These are phyloP conservation scores for Claviceps cyperi DNA, from an alignment of 2,329 filamentous ascomycete genomes.

Conservation along the genomic window DNA sequence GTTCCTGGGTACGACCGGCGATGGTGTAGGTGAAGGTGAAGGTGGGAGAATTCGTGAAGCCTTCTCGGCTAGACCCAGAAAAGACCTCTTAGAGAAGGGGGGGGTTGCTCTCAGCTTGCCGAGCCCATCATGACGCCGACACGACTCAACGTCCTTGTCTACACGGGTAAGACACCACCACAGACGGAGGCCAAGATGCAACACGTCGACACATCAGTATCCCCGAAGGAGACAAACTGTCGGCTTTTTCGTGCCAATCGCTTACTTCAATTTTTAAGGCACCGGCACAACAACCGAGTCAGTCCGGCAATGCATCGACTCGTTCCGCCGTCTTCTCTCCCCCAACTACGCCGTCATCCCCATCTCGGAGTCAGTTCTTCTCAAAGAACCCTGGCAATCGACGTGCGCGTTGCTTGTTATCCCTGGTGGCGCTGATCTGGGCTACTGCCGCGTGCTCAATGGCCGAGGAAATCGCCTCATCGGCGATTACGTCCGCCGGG, in stretches of 20 bases:
- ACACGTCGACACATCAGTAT: too few relatives aligned
- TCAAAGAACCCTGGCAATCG: slow-evolving; percentile 82
- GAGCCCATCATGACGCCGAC: slow-evolving; percentile 41
- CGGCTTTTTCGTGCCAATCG: background rate
- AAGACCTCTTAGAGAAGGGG: background rate
- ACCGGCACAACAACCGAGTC: slow-evolving; percentile 77
- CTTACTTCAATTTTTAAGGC: slow-evolving; percentile 34
- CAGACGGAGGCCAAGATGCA: too few relatives aligned
- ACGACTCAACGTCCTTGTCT: slow-evolving; percentile 83
- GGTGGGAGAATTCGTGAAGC: background rate
- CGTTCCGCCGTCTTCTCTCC: slow-evolving; percentile 70
- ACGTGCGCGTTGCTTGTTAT: slow-evolving; percentile 83
- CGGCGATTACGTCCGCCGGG: slow-evolving; percentile 67
- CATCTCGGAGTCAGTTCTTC: slow-evolving; percentile 59
- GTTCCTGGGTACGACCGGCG: background rate
- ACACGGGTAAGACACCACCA: slow-evolving; percentile 49
- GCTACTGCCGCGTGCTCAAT: slow-evolving; percentile 78
- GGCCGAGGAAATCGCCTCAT: slow-evolving; percentile 79
- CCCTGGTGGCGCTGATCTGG: slow-evolving; percentile 85
- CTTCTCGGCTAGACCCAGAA: background rate
- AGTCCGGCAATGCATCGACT: slow-evolving; percentile 77
- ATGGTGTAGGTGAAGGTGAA: background rate
- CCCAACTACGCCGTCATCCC: slow-evolving; percentile 89
- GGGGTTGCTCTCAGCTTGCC: slow-evolving; percentile 1
- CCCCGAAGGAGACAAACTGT: background rate